Evolutionary conservation across 176 grass and related monocot genomes (phyloP).

Genomic region (barley (Hordeum vulgare)): MorexV3_pseudomolecules_assembly NC_058522.1:557489209-557489708

Average conservation of each 20-base stretch:
- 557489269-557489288: neutral
- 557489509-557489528: constrained; percentile 34
- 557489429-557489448: too few relatives aligned
- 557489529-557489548: neutral
- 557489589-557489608: constrained; percentile 37
- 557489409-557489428: too few relatives aligned
- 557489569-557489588: constrained; percentile 30
- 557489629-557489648: constrained; percentile 38
- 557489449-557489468: too few relatives aligned
- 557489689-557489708: constrained; percentile 54
- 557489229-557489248: too few relatives aligned
- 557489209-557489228: too few relatives aligned
- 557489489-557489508: constrained; percentile 42
- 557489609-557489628: constrained; percentile 33
- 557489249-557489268: neutral
- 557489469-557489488: too few relatives aligned
- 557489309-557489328: neutral
- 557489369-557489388: too few relatives aligned
- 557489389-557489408: too few relatives aligned
- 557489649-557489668: constrained; percentile 43
- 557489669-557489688: constrained; percentile 61
- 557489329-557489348: neutral
- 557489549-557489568: constrained; percentile 22
- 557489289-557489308: neutral
- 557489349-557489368: too few relatives aligned